Evolutionary conservation across 2,329 filamentous ascomycete genomes (phyloP).

Genomic region (Chaetomium sp.): DNA sequence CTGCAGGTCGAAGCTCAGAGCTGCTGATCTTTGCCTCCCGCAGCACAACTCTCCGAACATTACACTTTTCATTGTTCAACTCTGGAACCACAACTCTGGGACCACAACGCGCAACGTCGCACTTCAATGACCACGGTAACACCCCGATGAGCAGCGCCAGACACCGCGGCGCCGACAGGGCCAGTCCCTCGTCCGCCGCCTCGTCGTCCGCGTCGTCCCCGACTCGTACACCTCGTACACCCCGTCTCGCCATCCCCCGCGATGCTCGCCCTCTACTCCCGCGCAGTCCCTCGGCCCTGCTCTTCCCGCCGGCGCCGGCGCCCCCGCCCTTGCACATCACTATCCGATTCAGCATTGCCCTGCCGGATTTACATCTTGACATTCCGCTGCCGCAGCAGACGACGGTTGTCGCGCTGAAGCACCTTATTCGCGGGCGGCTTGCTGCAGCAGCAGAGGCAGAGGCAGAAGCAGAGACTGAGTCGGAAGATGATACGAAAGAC

Average conservation of each 20-base stretch:
- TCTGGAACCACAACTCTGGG: too few species aligned
- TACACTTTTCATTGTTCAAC: too few species aligned
- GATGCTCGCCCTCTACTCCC: slow-evolving; percentile 7
- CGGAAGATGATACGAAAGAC: slow-evolving; percentile 14
- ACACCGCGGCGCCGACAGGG: slow-evolving; percentile 5
- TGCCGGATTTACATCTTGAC: slow-evolving; percentile 76
- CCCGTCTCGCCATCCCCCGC: not conserved
- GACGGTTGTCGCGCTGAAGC: slow-evolving; percentile 73
- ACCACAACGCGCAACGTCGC: too few species aligned
- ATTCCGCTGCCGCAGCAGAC: slow-evolving; percentile 62
- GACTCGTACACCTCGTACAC: slow-evolving; percentile 1
- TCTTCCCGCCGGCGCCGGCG: slow-evolving; percentile 12
- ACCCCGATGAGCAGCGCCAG: slow-evolving; percentile 12
- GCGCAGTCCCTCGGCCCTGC: slow-evolving; percentile 12
- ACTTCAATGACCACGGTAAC: not conserved
- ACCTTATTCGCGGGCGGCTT: slow-evolving; percentile 69
- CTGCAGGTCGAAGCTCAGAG: too few species aligned
- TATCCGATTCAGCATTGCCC: slow-evolving; percentile 81
- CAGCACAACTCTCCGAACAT: too few species aligned
- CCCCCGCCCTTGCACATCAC: slow-evolving; percentile 61
- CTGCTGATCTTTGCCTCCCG: too few species aligned
- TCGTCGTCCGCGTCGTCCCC: slow-evolving; percentile 12
- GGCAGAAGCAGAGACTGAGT: slow-evolving; percentile 35
- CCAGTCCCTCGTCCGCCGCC: slow-evolving; percentile 11
- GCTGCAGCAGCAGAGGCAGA: slow-evolving; percentile 33